Evolutionary conservation across 495 filamentous ascomycete genomes (phyloP).

Genomic region (Tirmania nivea): DNA sequence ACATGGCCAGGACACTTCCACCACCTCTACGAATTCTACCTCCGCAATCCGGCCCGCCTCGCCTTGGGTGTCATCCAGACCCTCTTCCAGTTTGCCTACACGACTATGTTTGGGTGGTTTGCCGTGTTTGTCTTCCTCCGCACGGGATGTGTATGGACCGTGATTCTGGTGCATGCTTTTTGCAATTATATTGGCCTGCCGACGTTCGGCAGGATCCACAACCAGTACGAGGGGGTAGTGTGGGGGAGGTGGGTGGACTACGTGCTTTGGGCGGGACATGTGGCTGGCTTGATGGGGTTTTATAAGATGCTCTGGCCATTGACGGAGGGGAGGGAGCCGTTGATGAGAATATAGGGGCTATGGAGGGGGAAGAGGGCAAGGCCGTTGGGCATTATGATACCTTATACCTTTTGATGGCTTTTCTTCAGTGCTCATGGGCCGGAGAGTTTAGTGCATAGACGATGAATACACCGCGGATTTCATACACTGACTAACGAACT

Average conservation of each 20-base stretch:
- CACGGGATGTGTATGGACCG: conserved; percentile 54
- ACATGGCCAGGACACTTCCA: conserved; percentile 49
- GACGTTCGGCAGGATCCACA: conserved; percentile 60
- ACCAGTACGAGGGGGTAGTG: conserved; percentile 18
- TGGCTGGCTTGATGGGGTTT: background rate
- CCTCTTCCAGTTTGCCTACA: conserved; percentile 74
- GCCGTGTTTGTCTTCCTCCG: conserved; percentile 79
- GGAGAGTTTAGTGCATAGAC: no score
- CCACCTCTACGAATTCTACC: conserved; percentile 84
- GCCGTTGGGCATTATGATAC: no score
- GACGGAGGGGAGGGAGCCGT: conserved; percentile 7
- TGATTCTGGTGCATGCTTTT: conserved; percentile 59
- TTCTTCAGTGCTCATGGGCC: no score
- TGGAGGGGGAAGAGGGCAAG: background rate
- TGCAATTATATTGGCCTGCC: conserved; percentile 87
- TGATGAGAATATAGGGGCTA: conserved; percentile 1
- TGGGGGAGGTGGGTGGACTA: conserved; percentile 8
- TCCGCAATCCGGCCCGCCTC: conserved; percentile 53
- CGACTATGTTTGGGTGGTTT: conserved; percentile 79
- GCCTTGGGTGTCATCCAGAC: conserved; percentile 41
- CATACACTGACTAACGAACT: no score
- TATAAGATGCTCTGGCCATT: conserved; percentile 4
- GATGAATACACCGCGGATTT: no score
- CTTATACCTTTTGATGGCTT: no score
- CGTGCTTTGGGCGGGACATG: background rate